These are phyloP conservation scores for Suillus bovinus DNA, from an alignment of 768 basidiomycete genomes.

Conservation along the genomic window DNA sequence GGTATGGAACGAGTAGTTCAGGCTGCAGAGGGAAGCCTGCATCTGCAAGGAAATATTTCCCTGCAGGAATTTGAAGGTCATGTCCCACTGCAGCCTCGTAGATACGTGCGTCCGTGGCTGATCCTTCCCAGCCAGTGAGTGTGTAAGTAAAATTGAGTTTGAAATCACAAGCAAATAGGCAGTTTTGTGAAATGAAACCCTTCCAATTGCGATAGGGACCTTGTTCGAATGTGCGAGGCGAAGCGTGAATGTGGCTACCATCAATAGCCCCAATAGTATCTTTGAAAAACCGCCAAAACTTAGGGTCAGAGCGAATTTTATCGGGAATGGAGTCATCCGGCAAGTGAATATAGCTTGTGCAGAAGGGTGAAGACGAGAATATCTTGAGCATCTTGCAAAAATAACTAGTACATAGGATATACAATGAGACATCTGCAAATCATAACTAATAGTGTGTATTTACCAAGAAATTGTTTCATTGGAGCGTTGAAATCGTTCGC, in stretches of 20 bases:
- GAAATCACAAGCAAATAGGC: not conserved
- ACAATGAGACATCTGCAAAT: not conserved
- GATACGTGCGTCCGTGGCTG: not conserved
- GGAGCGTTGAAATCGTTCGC: conserved; percentile 40
- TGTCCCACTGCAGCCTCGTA: not conserved
- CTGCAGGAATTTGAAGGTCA: not conserved
- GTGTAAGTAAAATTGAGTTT: not conserved
- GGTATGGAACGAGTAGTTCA: too few relatives aligned
- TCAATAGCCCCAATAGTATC: conserved; percentile 14
- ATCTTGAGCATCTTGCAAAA: not conserved
- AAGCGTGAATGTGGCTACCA: not conserved
- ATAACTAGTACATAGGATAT: not conserved
- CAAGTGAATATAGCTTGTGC: not conserved
- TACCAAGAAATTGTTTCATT: conserved; percentile 40
- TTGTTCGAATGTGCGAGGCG: not conserved
- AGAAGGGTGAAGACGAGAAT: not conserved
- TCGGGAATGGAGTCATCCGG: not conserved
- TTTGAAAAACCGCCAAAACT: conserved; percentile 34
- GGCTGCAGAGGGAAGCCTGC: not conserved
- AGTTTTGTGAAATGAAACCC: not conserved
- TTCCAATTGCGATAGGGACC: not conserved
- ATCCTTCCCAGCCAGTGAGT: not conserved
- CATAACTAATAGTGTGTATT: not conserved
- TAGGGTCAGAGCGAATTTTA: conserved; percentile 25
- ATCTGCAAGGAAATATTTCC: not conserved